Evolutionary conservation across 495 filamentous ascomycete species (phyloP), one percentile per base, ranked within the genome.

Genomic region (Aspergillus heteromorphus): DNA sequence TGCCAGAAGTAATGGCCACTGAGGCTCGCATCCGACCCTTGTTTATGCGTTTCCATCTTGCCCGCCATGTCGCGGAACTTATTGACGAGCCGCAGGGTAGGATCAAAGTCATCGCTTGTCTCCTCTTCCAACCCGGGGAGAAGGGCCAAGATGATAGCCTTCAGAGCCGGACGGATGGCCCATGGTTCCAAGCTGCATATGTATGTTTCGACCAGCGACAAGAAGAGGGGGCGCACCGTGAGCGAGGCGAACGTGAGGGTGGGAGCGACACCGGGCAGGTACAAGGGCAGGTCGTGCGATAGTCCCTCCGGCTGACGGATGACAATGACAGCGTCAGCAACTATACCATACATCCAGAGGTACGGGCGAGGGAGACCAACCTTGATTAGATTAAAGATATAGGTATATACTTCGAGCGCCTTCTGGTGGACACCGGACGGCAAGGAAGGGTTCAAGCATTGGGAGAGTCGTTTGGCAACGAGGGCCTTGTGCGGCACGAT

Each of bases 371-470:
- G 17, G 6, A 25, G 52, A 49, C 56, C 13, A 54, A 70, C 67
- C 64, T 66, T 70, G 8, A 77, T 70, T 40, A 72, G 51, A 30
- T 66, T 70, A 59, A 99, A 99, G 54, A 97, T 86, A 59, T 89
- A 90, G 7, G 74, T 80, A 68, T 97, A 97, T 29, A 97, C 90
- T 68, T 97, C 93, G 25, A 99, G 79, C 4, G 93, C 84, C 65
- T 97, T 97, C 65, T 97, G 95, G 73, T 99, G 93, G n/a, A 99
- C 93, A 18, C 95, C 93, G 0, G 93, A 96, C 27, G 93, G 93
- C 36, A 99, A 74, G 2, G 86, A 85, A 30, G 95, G 91, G 64
- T 96, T 93, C 58, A 99, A 77, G 59, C 93, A 97, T 79, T 97
- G 93, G 23, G 95, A 88, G 18, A 99, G 76, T 48, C 92, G 87